These are phyloP conservation scores for Neopestalotiopsis sp. DNA, from an alignment of 2,329 filamentous ascomycete species.

Conservation along the genomic window DNA sequence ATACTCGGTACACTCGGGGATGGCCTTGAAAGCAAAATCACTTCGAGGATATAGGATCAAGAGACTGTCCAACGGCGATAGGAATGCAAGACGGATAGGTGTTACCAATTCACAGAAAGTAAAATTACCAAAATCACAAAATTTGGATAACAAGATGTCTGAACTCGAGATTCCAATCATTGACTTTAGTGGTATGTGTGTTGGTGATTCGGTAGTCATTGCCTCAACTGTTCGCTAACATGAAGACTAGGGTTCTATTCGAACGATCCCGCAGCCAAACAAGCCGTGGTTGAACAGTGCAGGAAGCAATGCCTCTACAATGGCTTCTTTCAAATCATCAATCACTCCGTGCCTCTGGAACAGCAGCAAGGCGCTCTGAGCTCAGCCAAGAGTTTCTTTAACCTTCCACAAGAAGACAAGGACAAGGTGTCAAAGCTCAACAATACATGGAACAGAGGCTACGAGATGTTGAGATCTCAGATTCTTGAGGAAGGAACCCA, in stretches of 20 bases:
- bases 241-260: conserved; percentile 27
- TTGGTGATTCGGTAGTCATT: background rate
- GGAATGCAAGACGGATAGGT: background rate
- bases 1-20: background rate
- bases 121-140: background rate
- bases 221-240: background rate
- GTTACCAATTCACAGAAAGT: background rate
- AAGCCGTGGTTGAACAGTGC: conserved; percentile 41
- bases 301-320: conserved; percentile 43
- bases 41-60: conserved; percentile 5
- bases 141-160: conserved; percentile 11
- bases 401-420: conserved; percentile 17
- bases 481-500: conserved; percentile 23
- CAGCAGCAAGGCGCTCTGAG: conserved; percentile 5
- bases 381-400: conserved; percentile 11
- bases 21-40: background rate
- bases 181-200: conserved; percentile 35
- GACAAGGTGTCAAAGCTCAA: conserved; percentile 17
- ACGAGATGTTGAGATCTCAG: conserved; percentile 19
- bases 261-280: conserved; percentile 30
- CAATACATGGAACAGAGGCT: conserved; percentile 19
- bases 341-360: conserved; percentile 11
- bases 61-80: conserved; percentile 2
- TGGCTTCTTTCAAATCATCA: conserved; percentile 22
- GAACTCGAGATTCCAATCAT: conserved; percentile 33